A percentile compares a stretch with the other conserved stretches of the same genome.
Evolutionary conservation across 257 asterid species (phyloP).

Genomic region (Plectranthus barbatus): DNA sequence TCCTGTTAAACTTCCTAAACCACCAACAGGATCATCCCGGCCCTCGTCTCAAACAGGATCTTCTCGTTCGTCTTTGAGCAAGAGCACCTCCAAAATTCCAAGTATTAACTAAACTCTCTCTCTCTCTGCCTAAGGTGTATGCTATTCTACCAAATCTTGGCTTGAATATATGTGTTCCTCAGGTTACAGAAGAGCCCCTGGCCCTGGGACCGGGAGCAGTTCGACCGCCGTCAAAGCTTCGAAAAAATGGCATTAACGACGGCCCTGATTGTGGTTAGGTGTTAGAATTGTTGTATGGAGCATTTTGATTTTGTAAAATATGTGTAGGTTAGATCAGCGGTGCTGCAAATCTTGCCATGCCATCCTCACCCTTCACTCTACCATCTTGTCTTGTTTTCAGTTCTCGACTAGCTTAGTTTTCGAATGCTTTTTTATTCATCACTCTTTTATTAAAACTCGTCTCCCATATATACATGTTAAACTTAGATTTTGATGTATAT

Average conservation of each 20-base stretch:
- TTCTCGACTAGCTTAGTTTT: too few species aligned
- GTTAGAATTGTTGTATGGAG: slow-evolving; percentile 18
- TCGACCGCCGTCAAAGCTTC: slow-evolving; percentile 40
- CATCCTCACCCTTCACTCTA: too few species aligned
- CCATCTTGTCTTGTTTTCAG: too few species aligned
- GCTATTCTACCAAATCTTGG: neutral
- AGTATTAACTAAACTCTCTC: slow-evolving; percentile 28
- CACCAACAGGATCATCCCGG: slow-evolving; percentile 24
- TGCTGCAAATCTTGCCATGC: neutral
- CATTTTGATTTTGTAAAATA: slow-evolving; percentile 4
- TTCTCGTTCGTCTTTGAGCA: slow-evolving; percentile 38
- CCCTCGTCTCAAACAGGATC: slow-evolving; percentile 29
- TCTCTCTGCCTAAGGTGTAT: neutral
- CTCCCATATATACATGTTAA: too few species aligned
- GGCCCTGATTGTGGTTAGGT: slow-evolving; percentile 12
- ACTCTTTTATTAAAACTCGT: too few species aligned
- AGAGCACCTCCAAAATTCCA: slow-evolving; percentile 52
- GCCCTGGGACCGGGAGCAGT: slow-evolving; percentile 21
- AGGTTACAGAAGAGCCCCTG: slow-evolving; percentile 42
- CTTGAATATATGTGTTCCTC: slow-evolving; percentile 9
- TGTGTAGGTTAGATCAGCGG: slow-evolving; percentile 15
- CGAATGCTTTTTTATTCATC: too few species aligned
- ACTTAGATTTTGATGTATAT: too few species aligned
- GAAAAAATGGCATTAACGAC: slow-evolving; percentile 43
- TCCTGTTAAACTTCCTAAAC: slow-evolving; percentile 53